Evolutionary conservation across 2,329 filamentous ascomycete genomes (phyloP).

Genomic region (Pyrenophora graminea): DNA sequence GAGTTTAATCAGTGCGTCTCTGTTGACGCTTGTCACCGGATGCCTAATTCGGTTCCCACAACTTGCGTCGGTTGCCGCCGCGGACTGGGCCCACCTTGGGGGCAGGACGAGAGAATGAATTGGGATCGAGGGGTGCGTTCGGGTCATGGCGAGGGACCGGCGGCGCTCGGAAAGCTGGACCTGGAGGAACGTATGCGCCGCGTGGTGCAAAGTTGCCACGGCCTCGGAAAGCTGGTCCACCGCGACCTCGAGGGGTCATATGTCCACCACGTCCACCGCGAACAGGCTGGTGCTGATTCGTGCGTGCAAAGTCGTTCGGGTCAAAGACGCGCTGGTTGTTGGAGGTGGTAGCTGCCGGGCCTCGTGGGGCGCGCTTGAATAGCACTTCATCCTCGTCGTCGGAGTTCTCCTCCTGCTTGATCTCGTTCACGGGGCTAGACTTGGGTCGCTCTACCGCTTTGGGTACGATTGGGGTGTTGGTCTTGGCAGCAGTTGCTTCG

Average conservation of each 20-base stretch:
- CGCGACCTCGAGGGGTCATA: slow-evolving; percentile 29
- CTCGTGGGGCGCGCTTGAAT: slow-evolving; percentile 45
- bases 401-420: slow-evolving; percentile 27
- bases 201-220: slow-evolving; percentile 38
- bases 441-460: slow-evolving; percentile 32
- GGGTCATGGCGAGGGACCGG: slow-evolving; percentile 40
- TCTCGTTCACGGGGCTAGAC: slow-evolving; percentile 29
- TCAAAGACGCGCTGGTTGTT: slow-evolving; percentile 48
- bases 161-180: slow-evolving; percentile 30
- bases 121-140: slow-evolving; percentile 46
- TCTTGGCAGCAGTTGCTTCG: slow-evolving; percentile 26
- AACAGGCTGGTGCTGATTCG: slow-evolving; percentile 34
- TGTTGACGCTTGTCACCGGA: slow-evolving; percentile 10
- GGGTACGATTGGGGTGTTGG: slow-evolving; percentile 16
- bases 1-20: slow-evolving; percentile 9
- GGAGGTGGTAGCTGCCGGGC: slow-evolving; percentile 35
- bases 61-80: slow-evolving; percentile 41
- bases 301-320: slow-evolving; percentile 54
- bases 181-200: slow-evolving; percentile 38
- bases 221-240: slow-evolving; percentile 29
- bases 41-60: slow-evolving; percentile 48
- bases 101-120: slow-evolving; percentile 46
- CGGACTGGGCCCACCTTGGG: slow-evolving; percentile 35
- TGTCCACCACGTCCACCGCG: slow-evolving; percentile 41
- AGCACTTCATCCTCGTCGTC: slow-evolving; percentile 48